Evolutionary conservation across 805 yeast genomes (phyloP).

Genomic region (Candida michaelii): DNA sequence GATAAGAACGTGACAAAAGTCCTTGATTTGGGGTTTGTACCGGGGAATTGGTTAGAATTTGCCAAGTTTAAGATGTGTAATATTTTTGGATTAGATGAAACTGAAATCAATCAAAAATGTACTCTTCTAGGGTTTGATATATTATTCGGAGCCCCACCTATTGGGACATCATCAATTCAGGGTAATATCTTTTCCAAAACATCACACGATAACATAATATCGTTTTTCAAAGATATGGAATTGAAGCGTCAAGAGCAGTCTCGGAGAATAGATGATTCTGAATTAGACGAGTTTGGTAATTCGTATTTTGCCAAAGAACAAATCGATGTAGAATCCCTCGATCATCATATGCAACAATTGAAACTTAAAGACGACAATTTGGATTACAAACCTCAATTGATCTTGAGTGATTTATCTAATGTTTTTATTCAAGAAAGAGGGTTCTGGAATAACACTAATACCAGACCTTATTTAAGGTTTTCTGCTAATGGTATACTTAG

Average conservation of each 20-base stretch:
- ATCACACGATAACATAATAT: conserved; percentile 23
- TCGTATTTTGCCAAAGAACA: conserved; percentile 32
- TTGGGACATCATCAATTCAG: conserved; percentile 77
- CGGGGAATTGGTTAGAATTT: conserved; percentile 43
- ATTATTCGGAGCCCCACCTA: conserved; percentile 74
- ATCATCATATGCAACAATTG: conserved; percentile 3
- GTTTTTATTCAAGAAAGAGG: conserved; percentile 39
- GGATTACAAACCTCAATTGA: conserved; percentile 35
- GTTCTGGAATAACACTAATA: conserved; percentile 35
- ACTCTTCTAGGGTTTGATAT: conserved; percentile 51
- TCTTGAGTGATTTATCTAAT: conserved; percentile 34
- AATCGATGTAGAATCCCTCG: conserved; percentile 17
- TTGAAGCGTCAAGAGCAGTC: conserved; percentile 13
- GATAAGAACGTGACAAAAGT: conserved; percentile 27
- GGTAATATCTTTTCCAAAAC: conserved; percentile 76
- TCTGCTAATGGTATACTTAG: conserved; percentile 26
- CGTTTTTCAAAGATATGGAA: conserved; percentile 30
- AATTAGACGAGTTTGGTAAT: conserved; percentile 10
- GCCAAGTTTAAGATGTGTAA: conserved; percentile 26
- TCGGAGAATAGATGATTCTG: neutral
- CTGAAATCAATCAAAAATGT: conserved; percentile 28
- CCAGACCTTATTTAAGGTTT: conserved; percentile 34
- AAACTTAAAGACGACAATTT: neutral
- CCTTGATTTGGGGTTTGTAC: conserved; percentile 40
- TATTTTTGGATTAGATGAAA: conserved; percentile 26